Evolutionary conservation across 306 rosid species (phyloP), one percentile per base, ranked within the genome.

Genomic region (Crotalaria pallida): DNA sequence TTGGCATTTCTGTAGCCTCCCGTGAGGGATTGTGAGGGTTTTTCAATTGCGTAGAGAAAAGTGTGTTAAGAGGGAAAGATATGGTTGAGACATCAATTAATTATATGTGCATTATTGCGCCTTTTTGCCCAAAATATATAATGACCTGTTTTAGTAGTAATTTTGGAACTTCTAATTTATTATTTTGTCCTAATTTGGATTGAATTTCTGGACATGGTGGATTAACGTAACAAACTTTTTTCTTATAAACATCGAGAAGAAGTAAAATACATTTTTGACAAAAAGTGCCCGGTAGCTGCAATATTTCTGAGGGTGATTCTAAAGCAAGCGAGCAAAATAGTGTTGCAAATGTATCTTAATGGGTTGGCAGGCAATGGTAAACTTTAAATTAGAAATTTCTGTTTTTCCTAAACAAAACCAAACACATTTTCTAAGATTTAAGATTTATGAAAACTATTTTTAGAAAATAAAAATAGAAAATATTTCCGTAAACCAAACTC

Each of bases 1-100:
- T 70, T 66, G 79, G 81, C 72, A 75, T 53, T 45, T 38, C 41
- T 45, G 41, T 75, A 59, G 58, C 67, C 63, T 75, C 41, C 50
- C 47, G 74, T 65, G 77, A 48, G 45, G 48, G 75, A 26, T 57
- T 36, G 18, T 57, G 77, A 36, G 49, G 63, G 71, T 59, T 81
- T 73, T 74, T 50, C 67, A 29, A 61, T 19, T 73, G 24, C 33
- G 13, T 22, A 67, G 61, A 67, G 61, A 33, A 50, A 50, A 18
- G 49, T 34, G 1, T 51, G 55, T 1, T 51, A 15, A 34, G 15
- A n/a, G 40, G 52, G 12, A 1, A 12, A 18, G 7, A 33, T 43
- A 10, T 67, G 51, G 23, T 21, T 52, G 41, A 47, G 63, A 52
- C 41, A 22, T 50, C 33, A 10, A 34, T 34, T 8, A 7, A 19